Evolutionary conservation across 495 filamentous ascomycete genomes (phyloP).

Genomic region (Penicillium diatomitis): DNA sequence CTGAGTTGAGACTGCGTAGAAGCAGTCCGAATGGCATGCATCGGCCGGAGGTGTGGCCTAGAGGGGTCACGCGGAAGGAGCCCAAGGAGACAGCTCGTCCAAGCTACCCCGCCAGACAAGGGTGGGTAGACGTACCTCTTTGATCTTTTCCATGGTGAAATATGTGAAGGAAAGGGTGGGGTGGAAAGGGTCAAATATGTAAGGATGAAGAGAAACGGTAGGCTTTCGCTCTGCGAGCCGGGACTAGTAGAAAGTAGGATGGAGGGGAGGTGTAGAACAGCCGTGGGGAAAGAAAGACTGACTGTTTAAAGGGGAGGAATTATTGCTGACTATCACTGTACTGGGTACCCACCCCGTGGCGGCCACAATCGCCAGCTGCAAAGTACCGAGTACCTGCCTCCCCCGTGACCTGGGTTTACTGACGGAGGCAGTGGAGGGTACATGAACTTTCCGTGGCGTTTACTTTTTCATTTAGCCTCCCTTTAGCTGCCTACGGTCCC

Average conservation of each 20-base stretch:
- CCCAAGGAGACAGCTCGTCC: constrained; percentile 17
- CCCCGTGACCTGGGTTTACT: too few species aligned
- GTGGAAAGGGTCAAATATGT: constrained; percentile 19
- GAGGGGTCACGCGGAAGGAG: constrained; percentile 5
- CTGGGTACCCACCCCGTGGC: constrained; percentile 5
- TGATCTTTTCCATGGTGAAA: constrained; percentile 55
- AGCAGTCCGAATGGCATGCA: constrained; percentile 4
- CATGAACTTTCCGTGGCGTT: constrained; percentile 1
- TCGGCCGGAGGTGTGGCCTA: constrained; percentile 10
- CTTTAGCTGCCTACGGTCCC: background rate
- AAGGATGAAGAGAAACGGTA: constrained; percentile 17
- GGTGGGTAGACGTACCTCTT: constrained; percentile 54
- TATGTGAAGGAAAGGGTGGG: constrained; percentile 7
- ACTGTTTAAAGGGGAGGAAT: constrained; percentile 21
- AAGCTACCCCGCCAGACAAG: constrained; percentile 39
- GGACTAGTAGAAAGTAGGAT: constrained; percentile 5
- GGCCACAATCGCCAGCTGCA: background rate
- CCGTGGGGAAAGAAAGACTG: constrained; percentile 12
- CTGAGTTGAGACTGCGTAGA: background rate
- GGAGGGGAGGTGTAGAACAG: constrained; percentile 11
- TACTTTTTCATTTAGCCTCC: background rate
- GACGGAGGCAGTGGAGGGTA: too few species aligned
- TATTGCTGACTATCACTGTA: constrained; percentile 9
- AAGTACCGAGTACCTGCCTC: constrained; percentile 5
- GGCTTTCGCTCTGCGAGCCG: constrained; percentile 41